These are phyloP conservation scores for Cucumis hystrix DNA, from an alignment of 306 rosid species.

Conservation along the genomic window DNA sequence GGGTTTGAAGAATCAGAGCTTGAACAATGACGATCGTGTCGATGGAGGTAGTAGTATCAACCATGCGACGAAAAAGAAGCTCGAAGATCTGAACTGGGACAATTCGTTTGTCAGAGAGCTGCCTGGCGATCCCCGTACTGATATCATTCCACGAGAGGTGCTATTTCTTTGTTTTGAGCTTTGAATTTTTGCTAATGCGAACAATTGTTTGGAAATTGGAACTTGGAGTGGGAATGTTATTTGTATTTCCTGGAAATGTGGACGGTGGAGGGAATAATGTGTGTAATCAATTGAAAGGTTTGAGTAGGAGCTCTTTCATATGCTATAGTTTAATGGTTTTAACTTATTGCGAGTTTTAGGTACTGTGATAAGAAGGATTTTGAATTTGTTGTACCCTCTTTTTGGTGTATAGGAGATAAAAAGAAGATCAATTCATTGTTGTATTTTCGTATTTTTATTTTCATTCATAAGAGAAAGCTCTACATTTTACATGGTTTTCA, in stretches of 20 bases:
- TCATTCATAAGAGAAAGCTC: background rate
- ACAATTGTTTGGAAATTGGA: background rate
- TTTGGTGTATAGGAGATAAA: background rate
- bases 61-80: slow-evolving; percentile 18
- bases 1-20: slow-evolving; percentile 50
- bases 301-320: background rate
- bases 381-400: background rate
- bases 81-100: slow-evolving; percentile 87
- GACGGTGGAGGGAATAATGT: background rate
- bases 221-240: background rate
- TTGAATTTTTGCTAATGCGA: background rate
- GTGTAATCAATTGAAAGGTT: background rate
- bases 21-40: slow-evolving; percentile 8
- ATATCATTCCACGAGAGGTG: slow-evolving; percentile 70
- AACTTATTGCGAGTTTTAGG: background rate
- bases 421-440: background rate
- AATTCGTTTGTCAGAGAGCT: slow-evolving; percentile 57
- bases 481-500: background rate
- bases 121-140: slow-evolving; percentile 73
- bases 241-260: slow-evolving; percentile 6
- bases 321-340: background rate
- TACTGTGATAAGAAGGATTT: background rate
- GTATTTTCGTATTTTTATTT: background rate
- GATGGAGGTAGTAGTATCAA: background rate
- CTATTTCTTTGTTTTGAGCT: background rate